phyloP scores from a whole-genome alignment of 1,139 yeast genomes.

The Maudiozyma humilis region DNA sequence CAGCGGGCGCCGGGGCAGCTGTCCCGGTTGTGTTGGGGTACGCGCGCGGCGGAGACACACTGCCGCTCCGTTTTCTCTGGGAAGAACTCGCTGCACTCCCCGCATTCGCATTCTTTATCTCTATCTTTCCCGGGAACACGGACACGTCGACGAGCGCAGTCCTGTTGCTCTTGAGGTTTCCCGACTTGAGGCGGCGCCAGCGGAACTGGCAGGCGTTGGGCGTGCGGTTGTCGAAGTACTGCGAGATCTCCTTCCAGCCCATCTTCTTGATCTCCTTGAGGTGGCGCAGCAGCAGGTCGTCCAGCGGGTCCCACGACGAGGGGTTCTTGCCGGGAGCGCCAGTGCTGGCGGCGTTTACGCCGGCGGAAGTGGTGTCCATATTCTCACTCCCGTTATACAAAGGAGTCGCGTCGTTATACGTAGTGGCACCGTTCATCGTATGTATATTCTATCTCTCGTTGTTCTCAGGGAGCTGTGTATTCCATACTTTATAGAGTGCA shows the following conservation, averaged over 20 bases:
- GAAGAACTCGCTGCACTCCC: neutral
- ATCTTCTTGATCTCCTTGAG: slow-evolving; percentile 61
- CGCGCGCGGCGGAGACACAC: neutral
- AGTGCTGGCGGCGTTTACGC: neutral
- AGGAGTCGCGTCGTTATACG: too few species aligned
- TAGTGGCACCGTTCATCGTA: too few species aligned
- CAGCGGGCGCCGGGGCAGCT: neutral
- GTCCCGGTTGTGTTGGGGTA: neutral
- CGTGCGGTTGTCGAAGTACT: slow-evolving; percentile 58
- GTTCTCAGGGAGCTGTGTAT: too few species aligned
- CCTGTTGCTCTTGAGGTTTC: slow-evolving; percentile 51
- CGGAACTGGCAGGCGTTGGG: slow-evolving; percentile 76
- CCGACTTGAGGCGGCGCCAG: slow-evolving; percentile 64
- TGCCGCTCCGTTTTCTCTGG: too few species aligned
- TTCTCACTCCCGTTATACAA: too few species aligned
- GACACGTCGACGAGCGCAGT: slow-evolving; percentile 30
- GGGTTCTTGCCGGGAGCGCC: slow-evolving; percentile 37
- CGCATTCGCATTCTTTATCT: slow-evolving; percentile 7
- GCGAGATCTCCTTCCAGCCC: slow-evolving; percentile 73
- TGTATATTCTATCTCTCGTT: too few species aligned
- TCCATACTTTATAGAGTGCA: too few species aligned
- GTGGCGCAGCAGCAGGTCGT: slow-evolving; percentile 58
- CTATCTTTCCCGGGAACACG: slow-evolving; percentile 15
- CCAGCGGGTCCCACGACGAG: slow-evolving; percentile 71
- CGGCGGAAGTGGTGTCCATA: neutral